phyloP scores from a whole-genome alignment of 2,329 filamentous ascomycete species.

The Aspergillus sp. region DNA sequence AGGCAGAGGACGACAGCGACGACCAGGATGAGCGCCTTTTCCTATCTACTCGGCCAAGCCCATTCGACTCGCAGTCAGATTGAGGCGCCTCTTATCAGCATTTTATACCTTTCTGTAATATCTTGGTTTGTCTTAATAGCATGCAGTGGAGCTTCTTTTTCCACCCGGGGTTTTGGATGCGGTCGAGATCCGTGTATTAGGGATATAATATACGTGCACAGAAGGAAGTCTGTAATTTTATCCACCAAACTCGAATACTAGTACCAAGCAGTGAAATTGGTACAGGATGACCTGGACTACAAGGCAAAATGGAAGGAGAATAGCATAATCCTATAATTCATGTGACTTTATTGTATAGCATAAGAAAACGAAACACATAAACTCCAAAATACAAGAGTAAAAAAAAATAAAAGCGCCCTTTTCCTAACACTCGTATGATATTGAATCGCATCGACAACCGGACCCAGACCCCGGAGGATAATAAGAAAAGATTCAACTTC shows the following conservation, averaged over 20 bases:
- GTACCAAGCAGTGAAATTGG: too few relatives aligned
- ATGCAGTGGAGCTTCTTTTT: neutral
- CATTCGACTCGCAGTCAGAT: neutral
- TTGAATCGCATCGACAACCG: neutral
- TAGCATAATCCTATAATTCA: neutral
- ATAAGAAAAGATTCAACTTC: neutral
- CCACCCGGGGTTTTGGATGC: neutral
- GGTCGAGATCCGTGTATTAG: too few relatives aligned
- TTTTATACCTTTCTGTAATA: neutral
- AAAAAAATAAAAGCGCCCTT: slow-evolving; percentile 1
- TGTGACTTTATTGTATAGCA: slow-evolving; percentile 1
- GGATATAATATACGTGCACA: neutral
- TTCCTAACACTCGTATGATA: slow-evolving; percentile 5
- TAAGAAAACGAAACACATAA: neutral
- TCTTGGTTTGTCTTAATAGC: neutral
- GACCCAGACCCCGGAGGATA: neutral
- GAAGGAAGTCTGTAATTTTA: neutral
- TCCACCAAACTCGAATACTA: neutral
- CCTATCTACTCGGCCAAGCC: neutral
- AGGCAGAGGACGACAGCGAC: neutral
- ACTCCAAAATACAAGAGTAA: neutral
- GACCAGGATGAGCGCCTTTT: neutral
- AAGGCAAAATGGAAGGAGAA: neutral
- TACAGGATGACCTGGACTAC: neutral
- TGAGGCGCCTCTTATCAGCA: neutral